Evolutionary conservation across 176 grass and related monocot species (phyloP).

Genomic region (Musa beccarii): DNA sequence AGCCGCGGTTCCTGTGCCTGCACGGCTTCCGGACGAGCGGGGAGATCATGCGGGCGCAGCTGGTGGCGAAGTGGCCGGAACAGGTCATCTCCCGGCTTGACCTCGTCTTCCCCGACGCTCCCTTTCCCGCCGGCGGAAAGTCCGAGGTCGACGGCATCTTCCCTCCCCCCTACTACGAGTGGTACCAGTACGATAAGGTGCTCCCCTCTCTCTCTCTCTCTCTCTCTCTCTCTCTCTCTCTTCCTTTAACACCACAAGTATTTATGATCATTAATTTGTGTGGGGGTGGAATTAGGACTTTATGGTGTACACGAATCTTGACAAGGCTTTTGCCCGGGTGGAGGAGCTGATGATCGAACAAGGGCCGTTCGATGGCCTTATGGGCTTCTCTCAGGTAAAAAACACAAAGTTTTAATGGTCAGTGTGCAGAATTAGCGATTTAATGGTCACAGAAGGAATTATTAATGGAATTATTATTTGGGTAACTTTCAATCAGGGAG

Average conservation of each 20-base stretch:
- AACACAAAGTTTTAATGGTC: background rate
- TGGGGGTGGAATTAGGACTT: conserved; percentile 29
- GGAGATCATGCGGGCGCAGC: conserved; percentile 88
- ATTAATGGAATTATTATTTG: background rate
- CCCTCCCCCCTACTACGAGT: conserved; percentile 76
- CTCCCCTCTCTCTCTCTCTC: background rate
- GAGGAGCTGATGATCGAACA: conserved; percentile 73
- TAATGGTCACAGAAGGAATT: background rate
- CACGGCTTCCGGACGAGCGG: conserved; percentile 95
- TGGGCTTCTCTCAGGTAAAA: conserved; percentile 83
- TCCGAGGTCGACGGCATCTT: conserved; percentile 78
- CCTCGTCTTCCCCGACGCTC: conserved; percentile 85
- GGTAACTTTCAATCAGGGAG: conserved; percentile 30
- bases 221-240: background rate
- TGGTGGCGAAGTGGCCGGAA: conserved; percentile 71
- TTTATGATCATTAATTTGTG: background rate
- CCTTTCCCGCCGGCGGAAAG: conserved; percentile 67
- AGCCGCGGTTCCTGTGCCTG: conserved; percentile 78
- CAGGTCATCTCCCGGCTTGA: conserved; percentile 69
- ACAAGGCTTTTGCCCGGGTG: conserved; percentile 61
- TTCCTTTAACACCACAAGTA: background rate
- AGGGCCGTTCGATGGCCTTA: conserved; percentile 74
- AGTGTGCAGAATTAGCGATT: background rate
- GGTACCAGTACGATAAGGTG: conserved; percentile 90
- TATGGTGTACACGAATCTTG: conserved; percentile 62